A percentile compares a stretch with the other conserved stretches of the same genome.
phyloP scores from a whole-genome alignment of 495 filamentous ascomycete species.

The Trichoderma erinaceum region DNA sequence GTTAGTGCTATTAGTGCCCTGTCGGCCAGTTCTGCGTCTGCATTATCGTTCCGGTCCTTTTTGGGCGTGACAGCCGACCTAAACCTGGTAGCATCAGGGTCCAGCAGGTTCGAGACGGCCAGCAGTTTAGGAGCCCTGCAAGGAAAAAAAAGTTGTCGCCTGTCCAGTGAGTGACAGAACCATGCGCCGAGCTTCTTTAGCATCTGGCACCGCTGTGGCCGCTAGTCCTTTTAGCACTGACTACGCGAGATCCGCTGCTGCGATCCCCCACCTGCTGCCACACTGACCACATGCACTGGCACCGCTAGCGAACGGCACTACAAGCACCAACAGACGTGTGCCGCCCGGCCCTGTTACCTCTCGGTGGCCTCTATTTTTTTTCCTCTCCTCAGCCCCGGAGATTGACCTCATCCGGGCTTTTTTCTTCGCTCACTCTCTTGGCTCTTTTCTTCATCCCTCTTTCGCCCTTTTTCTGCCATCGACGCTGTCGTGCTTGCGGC shows the following conservation, averaged over 20 bases:
- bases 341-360: not conserved
- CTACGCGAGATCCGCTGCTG: constrained; percentile 13
- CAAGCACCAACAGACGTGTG: not conserved
- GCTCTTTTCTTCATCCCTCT: not conserved
- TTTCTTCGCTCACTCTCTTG: not conserved
- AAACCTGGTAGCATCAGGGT: no score
- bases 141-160: no score
- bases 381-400: not conserved
- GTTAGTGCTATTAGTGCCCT: no score
- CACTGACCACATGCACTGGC: not conserved
- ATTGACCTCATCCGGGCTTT: constrained; percentile 5
- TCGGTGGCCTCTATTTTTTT: not conserved
- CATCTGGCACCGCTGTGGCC: not conserved
- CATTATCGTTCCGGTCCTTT: no score
- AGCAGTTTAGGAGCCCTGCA: no score
- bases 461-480: not conserved
- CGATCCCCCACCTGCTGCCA: constrained; percentile 9
- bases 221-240: not conserved
- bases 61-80: no score
- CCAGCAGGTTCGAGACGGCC: no score
- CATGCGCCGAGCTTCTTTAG: not conserved
- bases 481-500: not conserved
- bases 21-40: no score
- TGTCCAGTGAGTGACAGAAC: no score
- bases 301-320: not conserved